Evolutionary conservation across 208 protist species (phyloP).

Genomic region (Trypanosoma avium): DNA sequence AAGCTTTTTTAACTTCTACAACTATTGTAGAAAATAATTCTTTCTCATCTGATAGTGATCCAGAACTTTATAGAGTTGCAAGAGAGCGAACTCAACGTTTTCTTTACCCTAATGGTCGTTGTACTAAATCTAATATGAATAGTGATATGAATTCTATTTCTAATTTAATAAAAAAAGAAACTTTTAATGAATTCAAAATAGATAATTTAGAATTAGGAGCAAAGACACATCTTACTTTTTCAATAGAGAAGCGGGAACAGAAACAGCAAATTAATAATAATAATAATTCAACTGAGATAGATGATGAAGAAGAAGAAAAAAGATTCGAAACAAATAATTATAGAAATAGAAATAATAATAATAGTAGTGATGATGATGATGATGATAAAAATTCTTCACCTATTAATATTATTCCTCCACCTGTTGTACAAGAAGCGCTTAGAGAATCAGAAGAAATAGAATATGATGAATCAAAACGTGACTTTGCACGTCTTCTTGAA

Average conservation of each 20-base stretch:
- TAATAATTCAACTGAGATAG: no score
- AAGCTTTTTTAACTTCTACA: constrained; percentile 5
- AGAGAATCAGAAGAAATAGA: neutral
- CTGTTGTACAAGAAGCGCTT: constrained; percentile 16
- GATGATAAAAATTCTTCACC: neutral
- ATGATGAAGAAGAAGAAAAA: no score
- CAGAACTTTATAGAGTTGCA: constrained; percentile 42
- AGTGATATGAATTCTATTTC: no score
- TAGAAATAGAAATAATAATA: neutral
- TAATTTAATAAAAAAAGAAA: no score
- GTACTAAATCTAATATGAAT: neutral
- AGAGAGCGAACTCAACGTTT: constrained; percentile 40
- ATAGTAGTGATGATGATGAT: neutral
- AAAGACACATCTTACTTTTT: neutral
- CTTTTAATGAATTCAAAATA: no score
- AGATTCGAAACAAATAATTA: no score
- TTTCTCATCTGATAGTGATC: constrained; percentile 36
- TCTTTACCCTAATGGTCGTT: constrained; percentile 33
- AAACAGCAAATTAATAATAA: no score
- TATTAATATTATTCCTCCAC: neutral
- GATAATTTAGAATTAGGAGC: no score
- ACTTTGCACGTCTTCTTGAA: constrained; percentile 53
- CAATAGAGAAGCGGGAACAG: neutral
- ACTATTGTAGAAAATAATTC: neutral
- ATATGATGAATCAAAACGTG: constrained; percentile 6